Conservation (phyloP, 441 rosid species). For the Breynia disticha region DNA sequence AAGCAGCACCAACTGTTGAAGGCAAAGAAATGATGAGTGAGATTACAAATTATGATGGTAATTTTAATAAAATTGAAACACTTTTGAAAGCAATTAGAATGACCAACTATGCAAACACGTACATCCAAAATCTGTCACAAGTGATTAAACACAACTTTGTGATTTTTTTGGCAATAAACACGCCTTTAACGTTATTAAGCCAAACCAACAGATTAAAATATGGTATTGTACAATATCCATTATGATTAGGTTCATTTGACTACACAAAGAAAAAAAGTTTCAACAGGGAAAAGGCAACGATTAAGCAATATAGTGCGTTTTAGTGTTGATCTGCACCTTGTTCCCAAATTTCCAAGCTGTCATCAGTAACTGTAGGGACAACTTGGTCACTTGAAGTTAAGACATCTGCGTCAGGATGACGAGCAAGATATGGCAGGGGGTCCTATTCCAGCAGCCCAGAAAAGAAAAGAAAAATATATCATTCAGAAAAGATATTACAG, state of each 20-base stretch:
- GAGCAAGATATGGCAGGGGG: conserved; percentile 94
- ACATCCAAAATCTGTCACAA: too few species aligned
- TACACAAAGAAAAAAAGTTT: too few species aligned
- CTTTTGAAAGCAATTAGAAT: background rate
- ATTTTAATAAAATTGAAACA: background rate
- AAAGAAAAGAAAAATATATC: conserved; percentile 13
- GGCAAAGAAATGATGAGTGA: conserved; percentile 10
- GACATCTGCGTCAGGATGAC: conserved; percentile 90
- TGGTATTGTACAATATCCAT: too few species aligned
- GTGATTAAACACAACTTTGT: too few species aligned
- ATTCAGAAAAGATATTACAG: conserved; percentile 1
- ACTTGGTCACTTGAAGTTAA: conserved; percentile 96
- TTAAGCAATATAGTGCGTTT: background rate
- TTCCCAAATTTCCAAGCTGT: conserved; percentile 93
- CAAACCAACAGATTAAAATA: too few species aligned
- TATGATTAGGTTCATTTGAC: too few species aligned
- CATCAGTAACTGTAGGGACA: conserved; percentile 89
- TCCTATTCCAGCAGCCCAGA: conserved; percentile 43
- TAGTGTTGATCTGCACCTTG: conserved; percentile 48
- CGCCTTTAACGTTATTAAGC: too few species aligned
- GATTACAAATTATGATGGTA: too few species aligned
- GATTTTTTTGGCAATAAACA: too few species aligned
- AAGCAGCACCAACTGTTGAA: conserved; percentile 72
- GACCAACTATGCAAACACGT: background rate
- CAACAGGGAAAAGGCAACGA: too few species aligned